Evolutionary conservation across 495 filamentous ascomycete species (phyloP).

Genomic region (Annulohypoxylon moriforme): DNA sequence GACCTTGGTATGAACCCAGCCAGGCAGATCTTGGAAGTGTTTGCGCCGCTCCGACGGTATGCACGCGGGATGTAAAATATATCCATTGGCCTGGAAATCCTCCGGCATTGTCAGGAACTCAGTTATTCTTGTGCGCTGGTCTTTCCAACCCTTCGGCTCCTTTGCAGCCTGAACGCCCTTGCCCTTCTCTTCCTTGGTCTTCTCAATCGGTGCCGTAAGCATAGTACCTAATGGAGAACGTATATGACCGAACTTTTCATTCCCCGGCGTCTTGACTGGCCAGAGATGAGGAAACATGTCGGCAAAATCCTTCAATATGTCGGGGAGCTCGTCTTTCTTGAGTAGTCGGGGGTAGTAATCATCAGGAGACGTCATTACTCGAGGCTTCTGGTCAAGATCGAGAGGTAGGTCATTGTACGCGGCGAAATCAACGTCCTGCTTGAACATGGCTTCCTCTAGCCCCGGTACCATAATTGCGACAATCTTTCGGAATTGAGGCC

Average conservation of each 20-base stretch:
- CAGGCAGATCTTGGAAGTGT: conserved; percentile 64
- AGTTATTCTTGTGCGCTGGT: conserved; percentile 81
- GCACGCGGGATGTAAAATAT: conserved; percentile 79
- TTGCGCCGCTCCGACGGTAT: conserved; percentile 57
- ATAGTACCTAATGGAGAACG: conserved; percentile 86
- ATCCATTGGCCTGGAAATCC: conserved; percentile 85
- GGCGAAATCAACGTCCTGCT: conserved; percentile 68
- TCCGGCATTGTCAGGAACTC: conserved; percentile 75
- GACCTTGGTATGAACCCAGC: conserved; percentile 87
- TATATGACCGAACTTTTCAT: conserved; percentile 79
- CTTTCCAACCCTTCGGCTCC: conserved; percentile 69
- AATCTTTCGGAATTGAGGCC: conserved; percentile 79
- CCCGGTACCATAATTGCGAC: conserved; percentile 96
- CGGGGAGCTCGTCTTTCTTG: conserved; percentile 67
- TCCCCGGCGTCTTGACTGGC: conserved; percentile 87
- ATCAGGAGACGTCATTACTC: conserved; percentile 61
- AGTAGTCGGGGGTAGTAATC: conserved; percentile 81
- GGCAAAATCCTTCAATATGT: conserved; percentile 74
- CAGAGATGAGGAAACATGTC: conserved; percentile 87
- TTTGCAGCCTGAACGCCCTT: conserved; percentile 68
- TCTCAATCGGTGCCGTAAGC: conserved; percentile 72
- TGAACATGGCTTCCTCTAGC: conserved; percentile 89
- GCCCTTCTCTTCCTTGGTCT: conserved; percentile 68
- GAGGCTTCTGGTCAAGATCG: conserved; percentile 45
- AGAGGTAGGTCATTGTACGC: conserved; percentile 51